These are phyloP conservation scores for Ambrosia artemisiifolia DNA, from an alignment of 129 eudicot genomes.

Conservation along the genomic window DNA sequence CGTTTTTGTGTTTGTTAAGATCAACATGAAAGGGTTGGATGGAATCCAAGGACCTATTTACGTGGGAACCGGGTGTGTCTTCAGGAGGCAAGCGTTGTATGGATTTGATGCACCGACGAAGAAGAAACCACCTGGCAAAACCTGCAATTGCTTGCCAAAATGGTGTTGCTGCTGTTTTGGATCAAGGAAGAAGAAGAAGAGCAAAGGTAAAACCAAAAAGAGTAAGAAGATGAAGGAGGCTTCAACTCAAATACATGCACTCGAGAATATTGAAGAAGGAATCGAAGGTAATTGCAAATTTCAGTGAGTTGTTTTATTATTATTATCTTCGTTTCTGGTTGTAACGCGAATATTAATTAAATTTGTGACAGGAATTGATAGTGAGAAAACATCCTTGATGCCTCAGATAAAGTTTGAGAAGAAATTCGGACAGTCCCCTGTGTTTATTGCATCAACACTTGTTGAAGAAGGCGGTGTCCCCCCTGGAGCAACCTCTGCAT, in stretches of 20 bases:
- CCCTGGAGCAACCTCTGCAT: constrained; percentile 55
- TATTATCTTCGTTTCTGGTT: not conserved
- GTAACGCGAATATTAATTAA: not conserved
- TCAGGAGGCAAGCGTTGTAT: constrained; percentile 66
- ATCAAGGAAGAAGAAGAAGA: constrained; percentile 47
- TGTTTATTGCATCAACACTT: constrained; percentile 65
- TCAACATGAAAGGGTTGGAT: constrained; percentile 75
- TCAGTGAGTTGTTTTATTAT: not conserved
- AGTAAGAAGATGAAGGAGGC: constrained; percentile 46
- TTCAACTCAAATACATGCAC: constrained; percentile 68
- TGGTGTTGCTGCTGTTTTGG: constrained; percentile 57
- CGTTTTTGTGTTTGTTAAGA: constrained; percentile 34
- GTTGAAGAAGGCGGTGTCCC: constrained; percentile 67
- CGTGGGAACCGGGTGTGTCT: constrained; percentile 79
- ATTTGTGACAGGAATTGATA: constrained; percentile 52
- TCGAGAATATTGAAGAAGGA: constrained; percentile 85
- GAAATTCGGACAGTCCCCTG: constrained; percentile 76
- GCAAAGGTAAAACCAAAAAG: constrained; percentile 43
- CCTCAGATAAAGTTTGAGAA: constrained; percentile 73
- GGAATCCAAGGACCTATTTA: constrained; percentile 84
- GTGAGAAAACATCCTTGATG: constrained; percentile 59
- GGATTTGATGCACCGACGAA: constrained; percentile 69
- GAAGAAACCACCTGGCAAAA: constrained; percentile 69
- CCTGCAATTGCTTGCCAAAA: constrained; percentile 68
- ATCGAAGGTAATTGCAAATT: constrained; percentile 47